These are phyloP conservation scores for Stephania cephalantha DNA, from an alignment of 164 flowering plant species.

Conservation along the genomic window DNA sequence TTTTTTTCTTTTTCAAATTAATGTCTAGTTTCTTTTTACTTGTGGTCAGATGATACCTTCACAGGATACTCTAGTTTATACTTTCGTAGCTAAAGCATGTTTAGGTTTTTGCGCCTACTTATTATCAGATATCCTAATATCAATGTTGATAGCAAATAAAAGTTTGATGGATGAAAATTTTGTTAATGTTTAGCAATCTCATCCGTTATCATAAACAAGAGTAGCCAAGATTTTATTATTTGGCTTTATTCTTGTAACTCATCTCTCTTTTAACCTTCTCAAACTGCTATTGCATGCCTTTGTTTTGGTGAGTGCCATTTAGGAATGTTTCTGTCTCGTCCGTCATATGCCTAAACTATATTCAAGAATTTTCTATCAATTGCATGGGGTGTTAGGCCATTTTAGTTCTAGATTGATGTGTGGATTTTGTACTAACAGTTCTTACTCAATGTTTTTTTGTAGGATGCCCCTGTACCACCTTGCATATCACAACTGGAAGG, in stretches of 20 bases:
- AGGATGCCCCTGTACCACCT: slow-evolving; percentile 99
- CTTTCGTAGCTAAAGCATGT: background rate
- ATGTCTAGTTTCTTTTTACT: background rate
- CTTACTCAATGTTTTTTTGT: slow-evolving; percentile 8
- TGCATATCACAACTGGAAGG: slow-evolving; percentile 97
- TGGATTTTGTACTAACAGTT: background rate
- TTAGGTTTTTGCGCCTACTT: background rate
- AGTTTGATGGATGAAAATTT: background rate
- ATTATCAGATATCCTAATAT: background rate
- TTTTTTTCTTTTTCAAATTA: background rate
- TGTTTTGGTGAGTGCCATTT: background rate
- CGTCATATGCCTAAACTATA: background rate
- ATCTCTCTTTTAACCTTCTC: background rate
- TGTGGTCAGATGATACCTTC: background rate
- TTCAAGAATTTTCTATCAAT: background rate
- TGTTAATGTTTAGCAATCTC: too few relatives aligned
- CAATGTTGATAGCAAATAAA: background rate
- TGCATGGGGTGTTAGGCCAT: background rate
- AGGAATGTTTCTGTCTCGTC: background rate
- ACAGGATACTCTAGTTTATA: background rate
- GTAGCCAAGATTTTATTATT: background rate
- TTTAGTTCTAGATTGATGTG: background rate
- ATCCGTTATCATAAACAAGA: background rate
- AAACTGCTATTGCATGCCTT: background rate
- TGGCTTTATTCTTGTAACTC: background rate